Evolutionary conservation across 768 basidiomycete species (phyloP).

Genomic region (Agaricus sinodeliciosus): DNA sequence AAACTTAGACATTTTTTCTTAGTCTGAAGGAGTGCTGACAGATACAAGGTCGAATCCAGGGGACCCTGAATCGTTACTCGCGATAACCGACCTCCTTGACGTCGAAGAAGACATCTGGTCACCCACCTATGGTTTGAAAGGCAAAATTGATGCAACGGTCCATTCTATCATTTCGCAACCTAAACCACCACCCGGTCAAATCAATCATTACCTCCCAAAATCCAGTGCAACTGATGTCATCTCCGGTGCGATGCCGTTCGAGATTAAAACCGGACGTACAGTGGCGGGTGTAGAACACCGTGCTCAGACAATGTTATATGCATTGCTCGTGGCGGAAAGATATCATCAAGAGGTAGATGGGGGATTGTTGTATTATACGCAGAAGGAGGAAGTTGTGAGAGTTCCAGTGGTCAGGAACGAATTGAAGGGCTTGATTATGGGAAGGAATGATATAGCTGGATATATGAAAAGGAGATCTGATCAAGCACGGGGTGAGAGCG

Average conservation of each 20-base stretch:
- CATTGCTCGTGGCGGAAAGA: constrained; percentile 83
- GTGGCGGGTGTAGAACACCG: constrained; percentile 83
- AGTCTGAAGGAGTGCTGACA: constrained; percentile 61
- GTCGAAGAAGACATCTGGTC: constrained; percentile 99
- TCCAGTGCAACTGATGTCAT: constrained; percentile 11
- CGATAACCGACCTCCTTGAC: constrained; percentile 72
- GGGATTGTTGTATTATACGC: constrained; percentile 92
- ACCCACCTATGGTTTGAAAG: constrained; percentile 90
- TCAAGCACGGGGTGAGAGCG: constrained; percentile 12
- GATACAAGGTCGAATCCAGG: constrained; percentile 54
- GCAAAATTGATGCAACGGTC: constrained; percentile 91
- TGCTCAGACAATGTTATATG: constrained; percentile 97
- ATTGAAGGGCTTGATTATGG: constrained; percentile 72
- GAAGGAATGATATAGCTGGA: constrained; percentile 78
- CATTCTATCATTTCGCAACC: constrained; percentile 16
- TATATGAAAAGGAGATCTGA: constrained; percentile 43
- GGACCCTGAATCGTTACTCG: constrained; percentile 48
- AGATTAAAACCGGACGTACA: constrained; percentile 91
- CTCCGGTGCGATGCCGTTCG: constrained; percentile 65
- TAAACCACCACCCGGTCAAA: background rate
- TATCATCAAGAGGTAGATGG: constrained; percentile 76
- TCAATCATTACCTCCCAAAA: constrained; percentile 15
- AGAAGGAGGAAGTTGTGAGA: constrained; percentile 73
- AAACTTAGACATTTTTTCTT: background rate
- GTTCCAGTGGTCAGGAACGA: constrained; percentile 82